Base-by-base conservation (phyloP, 179 eudicot genomes). In the Spergularia azorica region DNA sequence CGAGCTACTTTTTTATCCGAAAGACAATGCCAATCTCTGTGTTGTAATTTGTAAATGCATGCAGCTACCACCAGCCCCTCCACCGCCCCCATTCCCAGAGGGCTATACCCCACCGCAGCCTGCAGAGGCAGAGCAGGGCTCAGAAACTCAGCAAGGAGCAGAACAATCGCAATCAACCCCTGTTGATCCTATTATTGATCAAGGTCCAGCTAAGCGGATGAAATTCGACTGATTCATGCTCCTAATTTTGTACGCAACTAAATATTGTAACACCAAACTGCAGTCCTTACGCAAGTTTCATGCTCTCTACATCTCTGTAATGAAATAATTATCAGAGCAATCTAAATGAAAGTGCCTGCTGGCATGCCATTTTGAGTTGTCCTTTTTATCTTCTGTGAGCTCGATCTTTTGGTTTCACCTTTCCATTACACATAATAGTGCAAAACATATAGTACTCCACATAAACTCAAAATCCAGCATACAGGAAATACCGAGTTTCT, bases 141-240 rank as follows among this genome's bases (percentile, higher is more conserved):
- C 89, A 6, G 95, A 92, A 83, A 73, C 83, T 57, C 91, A 87
- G 79, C 90, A 84, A 81, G 84, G 82, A 21, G 58, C 83, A 15
- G 94, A 90, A 63, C 76, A 87, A 72, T 75, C 84, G 52, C 91
- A 84, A 78, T 78, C 70, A 61, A 88, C 88, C 76, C 41, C 87
- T 8, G 89, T 92, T 51, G 98, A 94, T 86, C 98, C 98, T 55
- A 94, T 94, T 74, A 88, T 94, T 46, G 97, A 94, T 73, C 98
- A 94, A 82, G 98, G 98, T 64, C 95, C 98, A 13, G 79, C 98
- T 17, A 94, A 94, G 77, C 87, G 98, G 73, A 88, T 88, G 87
- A 94, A 85, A 74, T 73, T 84, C 10, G 83, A 81, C 32, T 82
- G 71, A 84, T 70, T 62, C 32, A 16, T 17, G 43, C 17, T 72